Evolutionary conservation across 2,329 filamentous ascomycete genomes (phyloP).

Genomic region (Sphaerulina musiva): DNA sequence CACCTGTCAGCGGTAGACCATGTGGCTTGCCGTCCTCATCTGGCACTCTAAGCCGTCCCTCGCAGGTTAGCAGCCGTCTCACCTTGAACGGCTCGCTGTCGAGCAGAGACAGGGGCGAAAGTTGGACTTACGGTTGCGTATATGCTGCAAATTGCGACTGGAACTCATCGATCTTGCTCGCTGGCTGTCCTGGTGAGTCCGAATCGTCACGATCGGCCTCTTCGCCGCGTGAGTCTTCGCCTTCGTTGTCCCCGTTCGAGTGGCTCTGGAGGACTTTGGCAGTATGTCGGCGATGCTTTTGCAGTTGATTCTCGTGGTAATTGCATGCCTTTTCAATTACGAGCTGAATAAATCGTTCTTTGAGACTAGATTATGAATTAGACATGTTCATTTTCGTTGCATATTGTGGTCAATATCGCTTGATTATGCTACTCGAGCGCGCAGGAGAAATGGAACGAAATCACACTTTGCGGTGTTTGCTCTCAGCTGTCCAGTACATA

Average conservation of each 20-base stretch:
- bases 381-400: slow-evolving; percentile 1
- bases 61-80: background rate
- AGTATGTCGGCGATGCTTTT: slow-evolving; percentile 12
- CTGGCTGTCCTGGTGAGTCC: background rate
- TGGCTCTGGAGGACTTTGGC: slow-evolving; percentile 9
- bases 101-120: background rate
- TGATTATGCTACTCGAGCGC: background rate
- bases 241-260: slow-evolving; percentile 1
- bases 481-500: background rate
- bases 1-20: slow-evolving; percentile 3
- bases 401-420: background rate
- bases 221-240: background rate
- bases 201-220: background rate
- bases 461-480: background rate
- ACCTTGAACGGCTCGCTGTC: background rate
- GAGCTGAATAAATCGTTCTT: slow-evolving; percentile 14
- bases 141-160: slow-evolving; percentile 14
- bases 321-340: slow-evolving; percentile 17
- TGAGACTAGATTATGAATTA: slow-evolving; percentile 10
- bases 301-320: slow-evolving; percentile 17
- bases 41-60: background rate
- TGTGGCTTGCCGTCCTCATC: slow-evolving; percentile 2
- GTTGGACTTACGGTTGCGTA: slow-evolving; percentile 4
- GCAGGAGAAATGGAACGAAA: background rate
- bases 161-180: slow-evolving; percentile 9